These are phyloP conservation scores for Calycina herbarum DNA, from an alignment of 2,329 filamentous ascomycete species.

Conservation along the genomic window DNA sequence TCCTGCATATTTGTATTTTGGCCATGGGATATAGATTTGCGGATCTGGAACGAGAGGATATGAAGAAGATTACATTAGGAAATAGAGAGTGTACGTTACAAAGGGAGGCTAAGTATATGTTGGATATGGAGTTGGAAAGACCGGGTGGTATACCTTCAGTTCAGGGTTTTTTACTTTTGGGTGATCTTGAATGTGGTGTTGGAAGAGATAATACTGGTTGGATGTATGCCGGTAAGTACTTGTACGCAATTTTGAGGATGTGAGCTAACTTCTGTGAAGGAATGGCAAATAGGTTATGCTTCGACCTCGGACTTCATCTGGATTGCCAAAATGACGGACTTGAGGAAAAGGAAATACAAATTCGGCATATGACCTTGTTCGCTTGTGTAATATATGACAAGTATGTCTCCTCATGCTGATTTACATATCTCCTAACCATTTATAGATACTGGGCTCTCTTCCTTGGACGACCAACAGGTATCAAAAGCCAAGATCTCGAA, in stretches of 20 bases:
- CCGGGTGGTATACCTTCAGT: slow-evolving; percentile 54
- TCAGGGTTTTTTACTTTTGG: slow-evolving; percentile 51
- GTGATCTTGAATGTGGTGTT: slow-evolving; percentile 54
- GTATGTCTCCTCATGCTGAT: slow-evolving; percentile 26
- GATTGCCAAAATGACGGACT: slow-evolving; percentile 45
- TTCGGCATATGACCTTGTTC: slow-evolving; percentile 52
- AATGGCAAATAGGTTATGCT: slow-evolving; percentile 48
- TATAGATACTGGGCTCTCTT: slow-evolving; percentile 51
- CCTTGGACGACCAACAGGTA: slow-evolving; percentile 52
- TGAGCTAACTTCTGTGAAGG: slow-evolving; percentile 18
- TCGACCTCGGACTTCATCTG: slow-evolving; percentile 51
- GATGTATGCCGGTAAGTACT: slow-evolving; percentile 51
- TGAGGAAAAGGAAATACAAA: slow-evolving; percentile 47
- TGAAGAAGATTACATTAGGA: slow-evolving; percentile 47
- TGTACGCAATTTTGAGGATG: background rate
- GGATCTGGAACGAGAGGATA: slow-evolving; percentile 49
- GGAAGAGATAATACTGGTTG: slow-evolving; percentile 55
- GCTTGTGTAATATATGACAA: slow-evolving; percentile 55
- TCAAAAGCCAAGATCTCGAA: slow-evolving; percentile 53
- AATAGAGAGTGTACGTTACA: slow-evolving; percentile 53
- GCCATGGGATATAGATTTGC: slow-evolving; percentile 54
- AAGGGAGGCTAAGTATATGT: slow-evolving; percentile 54
- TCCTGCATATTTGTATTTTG: slow-evolving; percentile 52
- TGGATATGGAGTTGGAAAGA: slow-evolving; percentile 53
- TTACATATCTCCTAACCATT: background rate